Evolutionary conservation across 1,284 basidiomycete genomes (phyloP).

Genomic region (Kalmanozyma brasiliensis): DNA sequence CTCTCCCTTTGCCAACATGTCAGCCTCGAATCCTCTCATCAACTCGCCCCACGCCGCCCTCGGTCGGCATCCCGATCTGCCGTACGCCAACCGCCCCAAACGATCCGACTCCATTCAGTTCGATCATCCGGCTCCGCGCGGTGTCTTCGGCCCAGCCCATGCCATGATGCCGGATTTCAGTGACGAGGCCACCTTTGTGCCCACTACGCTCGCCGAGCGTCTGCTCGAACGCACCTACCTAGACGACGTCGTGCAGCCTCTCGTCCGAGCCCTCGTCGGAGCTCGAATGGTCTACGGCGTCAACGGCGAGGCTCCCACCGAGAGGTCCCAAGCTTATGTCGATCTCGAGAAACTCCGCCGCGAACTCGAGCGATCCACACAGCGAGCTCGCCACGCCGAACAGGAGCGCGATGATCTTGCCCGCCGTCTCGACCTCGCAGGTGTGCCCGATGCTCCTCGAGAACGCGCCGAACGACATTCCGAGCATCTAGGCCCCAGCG

Average conservation of each 20-base stretch:
- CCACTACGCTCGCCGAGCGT: slow-evolving; percentile 43
- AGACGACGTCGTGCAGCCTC: slow-evolving; percentile 46
- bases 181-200: slow-evolving; percentile 38
- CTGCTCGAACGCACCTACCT: slow-evolving; percentile 49
- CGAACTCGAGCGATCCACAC: slow-evolving; percentile 37
- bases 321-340: slow-evolving; percentile 33
- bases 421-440: slow-evolving; percentile 42
- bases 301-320: slow-evolving; percentile 7
- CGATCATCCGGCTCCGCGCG: slow-evolving; percentile 9
- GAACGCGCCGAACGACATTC: slow-evolving; percentile 23
- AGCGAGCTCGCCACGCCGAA: slow-evolving; percentile 43
- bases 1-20: slow-evolving; percentile 14
- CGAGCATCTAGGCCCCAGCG: slow-evolving; percentile 6
- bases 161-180: slow-evolving; percentile 15
- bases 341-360: slow-evolving; percentile 47
- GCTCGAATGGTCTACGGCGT: slow-evolving; percentile 35
- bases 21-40: slow-evolving; percentile 35
- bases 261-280: slow-evolving; percentile 46
- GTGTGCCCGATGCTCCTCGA: slow-evolving; percentile 11
- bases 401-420: slow-evolving; percentile 45
- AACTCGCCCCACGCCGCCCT: slow-evolving; percentile 25
- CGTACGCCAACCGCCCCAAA: slow-evolving; percentile 24
- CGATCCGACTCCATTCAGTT: slow-evolving; percentile 28
- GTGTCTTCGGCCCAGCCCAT: slow-evolving; percentile 10
- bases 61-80: slow-evolving; percentile 16